These are phyloP conservation scores for Jaapia argillacea DNA, from an alignment of 768 basidiomycete genomes.

Conservation along the genomic window DNA sequence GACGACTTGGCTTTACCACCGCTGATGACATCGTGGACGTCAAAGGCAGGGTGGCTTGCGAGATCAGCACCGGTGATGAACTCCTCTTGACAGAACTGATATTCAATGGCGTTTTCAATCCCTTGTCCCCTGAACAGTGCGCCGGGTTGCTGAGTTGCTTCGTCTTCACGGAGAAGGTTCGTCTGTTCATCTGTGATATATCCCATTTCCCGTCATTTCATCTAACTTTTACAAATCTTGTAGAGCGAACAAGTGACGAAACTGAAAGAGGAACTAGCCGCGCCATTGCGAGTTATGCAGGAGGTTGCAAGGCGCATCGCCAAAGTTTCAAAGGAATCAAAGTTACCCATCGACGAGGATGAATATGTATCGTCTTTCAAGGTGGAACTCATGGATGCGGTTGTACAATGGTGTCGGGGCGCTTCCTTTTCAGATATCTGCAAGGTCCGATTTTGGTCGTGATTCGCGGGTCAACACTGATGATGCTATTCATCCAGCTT, in stretches of 20 bases:
- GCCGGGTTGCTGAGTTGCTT: conserved; percentile 95
- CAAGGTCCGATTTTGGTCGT: conserved; percentile 47
- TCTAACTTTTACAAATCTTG: not conserved
- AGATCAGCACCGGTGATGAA: conserved; percentile 97
- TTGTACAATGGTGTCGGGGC: conserved; percentile 97
- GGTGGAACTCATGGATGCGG: conserved; percentile 97
- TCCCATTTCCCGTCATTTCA: not conserved
- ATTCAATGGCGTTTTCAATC: conserved; percentile 94
- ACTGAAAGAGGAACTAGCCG: conserved; percentile 88
- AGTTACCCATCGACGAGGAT: conserved; percentile 81
- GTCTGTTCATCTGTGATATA: conserved; percentile 5
- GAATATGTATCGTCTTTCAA: conserved; percentile 97
- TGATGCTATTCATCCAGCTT: conserved; percentile 39
- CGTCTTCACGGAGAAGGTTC: conserved; percentile 93
- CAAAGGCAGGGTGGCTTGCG: conserved; percentile 97
- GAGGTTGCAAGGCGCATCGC: conserved; percentile 93
- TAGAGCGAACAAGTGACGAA: conserved; percentile 82
- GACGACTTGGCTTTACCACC: conserved; percentile 85
- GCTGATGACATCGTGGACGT: conserved; percentile 90
- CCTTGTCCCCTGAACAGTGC: conserved; percentile 82
- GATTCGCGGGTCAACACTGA: not conserved
- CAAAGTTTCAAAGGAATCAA: conserved; percentile 92
- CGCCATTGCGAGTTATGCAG: conserved; percentile 90
- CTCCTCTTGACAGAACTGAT: conserved; percentile 92
- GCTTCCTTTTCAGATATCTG: conserved; percentile 93